Evolutionary conservation across 257 asterid species (phyloP).

Genomic region (Nicotiana attenuata): DNA sequence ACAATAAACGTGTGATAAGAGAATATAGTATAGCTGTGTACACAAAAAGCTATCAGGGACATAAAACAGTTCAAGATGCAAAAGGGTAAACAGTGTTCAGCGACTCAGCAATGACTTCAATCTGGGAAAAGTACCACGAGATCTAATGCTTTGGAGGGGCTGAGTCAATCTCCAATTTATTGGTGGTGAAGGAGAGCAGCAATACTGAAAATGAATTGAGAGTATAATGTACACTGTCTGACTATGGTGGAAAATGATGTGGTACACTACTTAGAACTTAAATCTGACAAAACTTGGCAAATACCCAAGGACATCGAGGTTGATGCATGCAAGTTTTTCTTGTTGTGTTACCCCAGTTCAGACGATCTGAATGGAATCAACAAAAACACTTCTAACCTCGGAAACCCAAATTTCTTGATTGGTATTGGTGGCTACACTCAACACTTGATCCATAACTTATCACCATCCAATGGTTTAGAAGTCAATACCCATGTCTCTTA

Average conservation of each 20-base stretch:
- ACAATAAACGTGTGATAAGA: neutral
- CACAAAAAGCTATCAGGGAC: neutral
- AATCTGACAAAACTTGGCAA: neutral
- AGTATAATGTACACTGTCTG: neutral
- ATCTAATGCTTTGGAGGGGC: neutral
- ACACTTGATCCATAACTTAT: neutral
- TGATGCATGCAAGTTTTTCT: neutral
- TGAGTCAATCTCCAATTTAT: neutral
- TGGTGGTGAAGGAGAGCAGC: neutral
- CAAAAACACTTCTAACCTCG: neutral
- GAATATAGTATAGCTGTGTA: neutral
- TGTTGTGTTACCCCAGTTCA: neutral
- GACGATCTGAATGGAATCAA: neutral
- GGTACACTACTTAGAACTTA: neutral
- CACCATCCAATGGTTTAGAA: neutral
- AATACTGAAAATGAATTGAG: neutral
- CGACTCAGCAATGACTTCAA: neutral
- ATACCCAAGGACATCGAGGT: neutral
- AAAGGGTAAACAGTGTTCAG: neutral
- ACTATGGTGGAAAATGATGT: neutral
- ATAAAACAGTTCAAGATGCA: slow-evolving; percentile 3
- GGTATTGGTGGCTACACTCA: neutral
- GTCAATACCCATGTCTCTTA: neutral
- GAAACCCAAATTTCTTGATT: neutral
- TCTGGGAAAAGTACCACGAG: neutral